Base-by-base conservation (phyloP, 768 basidiomycete genomes). In the Saitozyma podzolica region DNA sequence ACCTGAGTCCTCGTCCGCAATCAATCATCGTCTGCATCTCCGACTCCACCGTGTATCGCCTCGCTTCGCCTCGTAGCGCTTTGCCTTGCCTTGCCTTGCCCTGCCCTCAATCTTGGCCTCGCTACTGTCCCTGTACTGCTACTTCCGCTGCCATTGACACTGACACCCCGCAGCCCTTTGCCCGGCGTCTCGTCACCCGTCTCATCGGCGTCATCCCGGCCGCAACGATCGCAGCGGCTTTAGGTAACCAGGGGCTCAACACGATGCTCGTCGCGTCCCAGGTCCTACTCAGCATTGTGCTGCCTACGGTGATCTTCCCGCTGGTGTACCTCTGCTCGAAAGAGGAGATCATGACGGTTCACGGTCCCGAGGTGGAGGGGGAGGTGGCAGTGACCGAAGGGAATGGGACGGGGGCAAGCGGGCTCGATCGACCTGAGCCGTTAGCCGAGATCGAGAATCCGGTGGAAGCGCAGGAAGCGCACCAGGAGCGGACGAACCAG, bases 231-330 rank as follows among this genome's bases (percentile, higher is more conserved):
- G 91, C 92, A 0, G 81, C 88, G 16, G 84, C 86, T 0, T 81
- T 89, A 11, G 94, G 93, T 0, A 80, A 84, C 40, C 65, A 72
- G 3, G 93, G 92, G 3, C 83, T 95, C 63, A 85, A 88, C 73
- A 80, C 85, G 2, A 84, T 97, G 40, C 86, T 97, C n/a, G 88
- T 97, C 49, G 86, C 84, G 1, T 90, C 86, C 3, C 93, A 96
- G 77, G 93, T 94, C 57, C 83, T 88, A 42, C 84, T 97, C 39
- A 88, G 88, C 37, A 84, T 95, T 75, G 85, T 90, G 9, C 84
- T 94, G 5, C 92, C 92, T 0, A 92, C 92, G 80, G 84, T 93
- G 80, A 84, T 87, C n/a, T 83, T 90, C 65, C 92, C 91, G 0
- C 83, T 92, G 58, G 81, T 93, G 55, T 91, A 83, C 71, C 84